Base-by-base conservation (phyloP, 2,329 filamentous ascomycete species). In the Furcasterigmium furcatum region DNA sequence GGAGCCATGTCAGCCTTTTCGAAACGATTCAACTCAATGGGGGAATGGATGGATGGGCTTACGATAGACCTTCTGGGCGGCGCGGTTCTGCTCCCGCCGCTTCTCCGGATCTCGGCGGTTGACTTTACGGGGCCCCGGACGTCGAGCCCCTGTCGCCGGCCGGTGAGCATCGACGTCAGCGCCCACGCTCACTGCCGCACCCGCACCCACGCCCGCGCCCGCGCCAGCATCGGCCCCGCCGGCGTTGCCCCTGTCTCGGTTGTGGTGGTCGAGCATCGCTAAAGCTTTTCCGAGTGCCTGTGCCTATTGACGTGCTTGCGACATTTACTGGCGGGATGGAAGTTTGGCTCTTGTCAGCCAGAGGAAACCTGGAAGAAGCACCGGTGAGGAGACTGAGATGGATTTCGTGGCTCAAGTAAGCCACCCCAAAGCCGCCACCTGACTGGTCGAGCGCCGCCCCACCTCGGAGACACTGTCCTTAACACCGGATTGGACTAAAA, bases 321-420 rank as follows among this genome's bases (percentile, higher is more conserved):
- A n/a, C n/a, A n/a, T n/a, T n/a, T n/a, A n/a, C n/a, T n/a, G n/a
- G n/a, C n/a, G n/a, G 19, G 9, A 21, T 14, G 38, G 14, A 14
- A 24, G 10, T 25, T 24, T 40, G 10, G 38, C 8, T 39, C 6
- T 36, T 22, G 25, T n/a, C 12, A 21, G n/a, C 38, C 20, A 40
- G 38, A 40, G 38, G 38, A 16, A 20, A 24, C 7, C 13, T 16
- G 14, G 38, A 24, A 40, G 25, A 21, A 14, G 12, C 2, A 40
- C 16, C 9, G 20, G 13, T 12, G 13, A 19, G 16, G 3, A 9
- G 36, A 38, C 13, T 13, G 10, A 7, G 22, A 19, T 21, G 36
- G 13, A 4, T 32, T 14, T 36, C 19, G 19, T 40, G 38, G 38
- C 38, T 40, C 38, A 40, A 40, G 38, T 40, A 40, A 40, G 38